phyloP scores from a whole-genome alignment of 176 grass and related monocot species.

The Canna indica region DNA sequence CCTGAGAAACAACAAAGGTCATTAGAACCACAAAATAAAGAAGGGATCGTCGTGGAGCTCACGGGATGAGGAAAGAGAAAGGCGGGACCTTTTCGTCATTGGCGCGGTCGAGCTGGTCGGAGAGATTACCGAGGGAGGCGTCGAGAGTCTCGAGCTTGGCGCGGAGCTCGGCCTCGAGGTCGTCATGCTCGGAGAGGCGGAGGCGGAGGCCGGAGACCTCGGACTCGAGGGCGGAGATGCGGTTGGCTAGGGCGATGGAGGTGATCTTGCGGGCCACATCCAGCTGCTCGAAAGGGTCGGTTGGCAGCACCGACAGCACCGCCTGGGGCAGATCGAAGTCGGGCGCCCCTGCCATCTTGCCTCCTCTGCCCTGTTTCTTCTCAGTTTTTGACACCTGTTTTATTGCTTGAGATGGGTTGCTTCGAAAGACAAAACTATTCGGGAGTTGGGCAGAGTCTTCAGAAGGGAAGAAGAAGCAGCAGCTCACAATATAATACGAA shows the following conservation, averaged over 20 bases:
- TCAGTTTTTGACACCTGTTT: too few relatives aligned
- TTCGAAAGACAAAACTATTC: background rate
- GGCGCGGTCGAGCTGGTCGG: conserved; percentile 38
- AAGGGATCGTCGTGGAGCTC: too few relatives aligned
- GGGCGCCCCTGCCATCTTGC: background rate
- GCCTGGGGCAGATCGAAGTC: conserved; percentile 9
- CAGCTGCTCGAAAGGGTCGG: background rate
- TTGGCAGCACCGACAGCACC: background rate
- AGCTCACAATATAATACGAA: too few relatives aligned
- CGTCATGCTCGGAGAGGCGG: conserved; percentile 57
- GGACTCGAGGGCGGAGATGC: conserved; percentile 51
- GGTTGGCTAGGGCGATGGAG: conserved; percentile 70
- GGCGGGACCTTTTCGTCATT: conserved; percentile 56
- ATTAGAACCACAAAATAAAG: background rate
- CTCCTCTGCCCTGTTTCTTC: background rate
- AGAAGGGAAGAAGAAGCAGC: too few relatives aligned
- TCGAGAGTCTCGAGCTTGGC: conserved; percentile 71
- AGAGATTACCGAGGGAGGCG: conserved; percentile 42
- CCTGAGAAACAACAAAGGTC: conserved; percentile 26
- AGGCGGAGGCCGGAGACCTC: conserved; percentile 40
- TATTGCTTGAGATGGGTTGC: background rate
- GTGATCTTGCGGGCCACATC: conserved; percentile 79
- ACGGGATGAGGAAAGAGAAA: background rate
- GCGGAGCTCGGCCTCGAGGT: conserved; percentile 52
- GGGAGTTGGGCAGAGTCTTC: too few relatives aligned